Evolutionary conservation across 2,329 filamentous ascomycete species (phyloP).

Genomic region (Ophiostoma ips): DNA sequence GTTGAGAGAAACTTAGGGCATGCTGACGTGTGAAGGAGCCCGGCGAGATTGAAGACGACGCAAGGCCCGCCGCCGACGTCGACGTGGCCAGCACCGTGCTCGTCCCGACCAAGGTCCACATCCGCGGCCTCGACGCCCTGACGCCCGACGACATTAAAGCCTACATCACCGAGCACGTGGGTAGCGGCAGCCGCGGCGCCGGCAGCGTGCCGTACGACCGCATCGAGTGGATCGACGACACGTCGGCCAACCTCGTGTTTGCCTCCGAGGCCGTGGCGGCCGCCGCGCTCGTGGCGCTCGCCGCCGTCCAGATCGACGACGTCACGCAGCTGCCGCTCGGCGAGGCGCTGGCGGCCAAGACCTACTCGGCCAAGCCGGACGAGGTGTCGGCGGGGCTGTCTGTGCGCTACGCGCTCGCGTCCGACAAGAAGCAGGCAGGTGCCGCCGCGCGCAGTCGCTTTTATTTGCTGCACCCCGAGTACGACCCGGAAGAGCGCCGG

Average conservation of each 20-base stretch:
- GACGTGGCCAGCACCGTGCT: conserved; percentile 8
- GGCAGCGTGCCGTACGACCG: conserved; percentile 34
- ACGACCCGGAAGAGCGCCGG: conserved; percentile 64
- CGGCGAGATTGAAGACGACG: conserved; percentile 24
- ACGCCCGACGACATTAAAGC: conserved; percentile 66
- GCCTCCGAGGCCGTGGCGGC: conserved; percentile 35
- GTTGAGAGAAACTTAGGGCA: too few species aligned
- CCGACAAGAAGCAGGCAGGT: conserved; percentile 67
- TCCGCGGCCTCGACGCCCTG: conserved; percentile 70
- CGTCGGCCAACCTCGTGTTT: conserved; percentile 77
- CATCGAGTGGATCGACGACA: conserved; percentile 93
- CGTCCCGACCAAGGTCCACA: conserved; percentile 56
- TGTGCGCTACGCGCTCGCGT: conserved; percentile 57
- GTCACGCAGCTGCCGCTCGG: conserved; percentile 41
- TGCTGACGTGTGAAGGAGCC: too few species aligned
- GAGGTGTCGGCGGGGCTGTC: conserved; percentile 53
- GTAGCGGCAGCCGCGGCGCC: conserved; percentile 26
- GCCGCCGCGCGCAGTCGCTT: conserved; percentile 75
- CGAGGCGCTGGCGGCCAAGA: conserved; percentile 56
- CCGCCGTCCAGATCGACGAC: conserved; percentile 22
- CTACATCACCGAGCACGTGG: conserved; percentile 57
- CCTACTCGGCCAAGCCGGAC: conserved; percentile 53
- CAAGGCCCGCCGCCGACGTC: neutral
- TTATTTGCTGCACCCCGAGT: conserved; percentile 82
- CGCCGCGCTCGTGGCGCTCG: conserved; percentile 41